Percentiles rank a stretch among this genome's conserved stretches.
Conservation (phyloP, 202 grass and related monocot genomes). For the Eragrostis tef region DNA sequence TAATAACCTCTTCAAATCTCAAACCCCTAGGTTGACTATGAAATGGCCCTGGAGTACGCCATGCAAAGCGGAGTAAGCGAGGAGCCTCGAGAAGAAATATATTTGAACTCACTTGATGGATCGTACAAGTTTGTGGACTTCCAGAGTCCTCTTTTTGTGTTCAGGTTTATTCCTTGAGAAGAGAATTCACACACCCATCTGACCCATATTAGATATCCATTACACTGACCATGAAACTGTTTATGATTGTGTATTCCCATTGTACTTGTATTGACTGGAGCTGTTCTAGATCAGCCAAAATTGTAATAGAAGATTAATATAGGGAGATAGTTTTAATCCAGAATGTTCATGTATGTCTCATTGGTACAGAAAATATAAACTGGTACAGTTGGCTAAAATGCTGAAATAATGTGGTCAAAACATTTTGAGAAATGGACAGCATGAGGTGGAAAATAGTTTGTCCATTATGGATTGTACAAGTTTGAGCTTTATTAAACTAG, state of each 20-base stretch:
- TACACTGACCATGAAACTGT: neutral
- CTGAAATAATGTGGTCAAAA: neutral
- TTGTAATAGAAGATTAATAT: neutral
- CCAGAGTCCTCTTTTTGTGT: slow-evolving; percentile 73
- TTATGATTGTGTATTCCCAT: neutral
- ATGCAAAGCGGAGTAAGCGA: slow-evolving; percentile 83
- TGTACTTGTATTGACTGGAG: neutral
- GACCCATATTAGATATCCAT: neutral
- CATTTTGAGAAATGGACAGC: neutral
- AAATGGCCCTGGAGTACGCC: slow-evolving; percentile 95
- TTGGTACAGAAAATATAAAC: neutral
- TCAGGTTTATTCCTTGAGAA: slow-evolving; percentile 63
- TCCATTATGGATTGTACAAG: neutral
- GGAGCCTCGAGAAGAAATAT: slow-evolving; percentile 79
- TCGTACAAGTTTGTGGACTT: slow-evolving; percentile 72
- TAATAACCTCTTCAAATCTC: neutral
- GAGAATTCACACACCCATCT: neutral
- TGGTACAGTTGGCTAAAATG: neutral
- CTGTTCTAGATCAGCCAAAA: neutral
- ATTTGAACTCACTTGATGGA: slow-evolving; percentile 77
- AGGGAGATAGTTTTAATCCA: slow-evolving; percentile 2
- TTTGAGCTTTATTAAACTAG: neutral
- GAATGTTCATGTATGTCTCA: slow-evolving; percentile 3
- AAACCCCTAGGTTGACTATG: slow-evolving; percentile 70
- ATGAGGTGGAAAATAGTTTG: neutral